phyloP scores from a whole-genome alignment of 345 rosid genomes.

The Eucalyptus rudis region DNA sequence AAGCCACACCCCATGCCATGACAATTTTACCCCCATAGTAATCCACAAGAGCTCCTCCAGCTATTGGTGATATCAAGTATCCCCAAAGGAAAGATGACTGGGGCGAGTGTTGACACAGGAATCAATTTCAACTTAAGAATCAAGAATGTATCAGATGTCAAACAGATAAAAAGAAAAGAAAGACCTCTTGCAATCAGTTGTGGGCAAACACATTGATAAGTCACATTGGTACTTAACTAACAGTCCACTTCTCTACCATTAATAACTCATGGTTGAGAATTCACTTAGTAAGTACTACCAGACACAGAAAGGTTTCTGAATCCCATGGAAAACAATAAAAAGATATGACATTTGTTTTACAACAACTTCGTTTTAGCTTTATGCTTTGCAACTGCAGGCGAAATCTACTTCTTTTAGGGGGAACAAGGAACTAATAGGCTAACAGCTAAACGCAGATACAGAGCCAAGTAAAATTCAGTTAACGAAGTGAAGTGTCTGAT shows the following conservation, averaged over 20 bases:
- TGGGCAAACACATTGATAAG: neutral
- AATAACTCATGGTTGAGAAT: neutral
- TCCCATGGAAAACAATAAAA: too few relatives aligned
- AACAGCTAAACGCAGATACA: neutral
- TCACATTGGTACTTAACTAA: neutral
- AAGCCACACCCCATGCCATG: constrained; percentile 89
- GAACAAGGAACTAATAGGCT: neutral
- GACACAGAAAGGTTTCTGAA: neutral
- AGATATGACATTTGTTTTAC: neutral
- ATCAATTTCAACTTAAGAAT: neutral
- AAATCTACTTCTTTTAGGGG: neutral
- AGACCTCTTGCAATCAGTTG: neutral
- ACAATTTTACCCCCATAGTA: constrained; percentile 85
- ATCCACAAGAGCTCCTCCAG: constrained; percentile 88
- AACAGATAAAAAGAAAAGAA: neutral
- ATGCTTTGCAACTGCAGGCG: neutral
- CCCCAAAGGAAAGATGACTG: constrained; percentile 98
- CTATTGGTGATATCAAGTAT: constrained; percentile 84
- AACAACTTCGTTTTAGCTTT: neutral
- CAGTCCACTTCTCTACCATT: neutral
- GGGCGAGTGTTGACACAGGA: neutral
- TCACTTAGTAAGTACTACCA: neutral
- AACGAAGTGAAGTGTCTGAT: neutral
- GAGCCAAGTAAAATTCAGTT: neutral
- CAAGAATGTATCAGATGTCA: neutral